Conservation (phyloP, 2,329 filamentous ascomycete species). For the Trichoderma sp. region DNA sequence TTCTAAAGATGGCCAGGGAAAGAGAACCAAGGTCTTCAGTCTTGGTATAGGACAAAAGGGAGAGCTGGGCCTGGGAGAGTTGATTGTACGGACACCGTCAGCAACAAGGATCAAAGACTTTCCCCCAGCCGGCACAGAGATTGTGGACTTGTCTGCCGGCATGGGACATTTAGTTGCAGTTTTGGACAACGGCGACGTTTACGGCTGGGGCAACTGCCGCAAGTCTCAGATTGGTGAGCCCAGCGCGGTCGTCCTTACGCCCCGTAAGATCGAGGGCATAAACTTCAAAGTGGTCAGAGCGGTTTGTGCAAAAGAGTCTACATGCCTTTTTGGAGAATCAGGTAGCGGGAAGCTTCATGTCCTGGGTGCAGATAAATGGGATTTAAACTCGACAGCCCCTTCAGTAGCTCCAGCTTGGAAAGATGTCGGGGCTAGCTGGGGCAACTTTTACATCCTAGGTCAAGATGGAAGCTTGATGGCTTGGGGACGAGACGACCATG, state of each 20-base stretch:
- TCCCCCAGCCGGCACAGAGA: conserved; percentile 55
- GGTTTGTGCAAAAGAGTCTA: conserved; percentile 83
- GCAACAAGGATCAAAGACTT: conserved; percentile 57
- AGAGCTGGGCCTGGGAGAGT: conserved; percentile 64
- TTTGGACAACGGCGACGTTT: conserved; percentile 71
- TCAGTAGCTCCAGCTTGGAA: conserved; percentile 55
- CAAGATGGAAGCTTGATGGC: conserved; percentile 58
- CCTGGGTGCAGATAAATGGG: conserved; percentile 74
- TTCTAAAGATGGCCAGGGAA: conserved; percentile 41
- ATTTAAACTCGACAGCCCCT: conserved; percentile 58
- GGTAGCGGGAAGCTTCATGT: conserved; percentile 59
- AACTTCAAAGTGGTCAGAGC: conserved; percentile 63
- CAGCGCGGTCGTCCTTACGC: conserved; percentile 52
- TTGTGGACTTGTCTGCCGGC: conserved; percentile 66
- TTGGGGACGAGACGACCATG: conserved; percentile 85
- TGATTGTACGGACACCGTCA: conserved; percentile 47
- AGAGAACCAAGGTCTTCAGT: conserved; percentile 53
- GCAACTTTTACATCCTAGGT: conserved; percentile 70
- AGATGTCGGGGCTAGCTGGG: conserved; percentile 76
- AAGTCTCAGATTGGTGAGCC: conserved; percentile 77
- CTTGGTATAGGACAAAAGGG: conserved; percentile 68
- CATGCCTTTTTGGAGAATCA: conserved; percentile 62
- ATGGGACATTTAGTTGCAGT: conserved; percentile 77
- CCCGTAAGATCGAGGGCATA: conserved; percentile 57
- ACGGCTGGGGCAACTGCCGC: conserved; percentile 83